Base-by-base conservation (phyloP, 208 protist genomes). In the Leishmania lainsoni region DNA sequence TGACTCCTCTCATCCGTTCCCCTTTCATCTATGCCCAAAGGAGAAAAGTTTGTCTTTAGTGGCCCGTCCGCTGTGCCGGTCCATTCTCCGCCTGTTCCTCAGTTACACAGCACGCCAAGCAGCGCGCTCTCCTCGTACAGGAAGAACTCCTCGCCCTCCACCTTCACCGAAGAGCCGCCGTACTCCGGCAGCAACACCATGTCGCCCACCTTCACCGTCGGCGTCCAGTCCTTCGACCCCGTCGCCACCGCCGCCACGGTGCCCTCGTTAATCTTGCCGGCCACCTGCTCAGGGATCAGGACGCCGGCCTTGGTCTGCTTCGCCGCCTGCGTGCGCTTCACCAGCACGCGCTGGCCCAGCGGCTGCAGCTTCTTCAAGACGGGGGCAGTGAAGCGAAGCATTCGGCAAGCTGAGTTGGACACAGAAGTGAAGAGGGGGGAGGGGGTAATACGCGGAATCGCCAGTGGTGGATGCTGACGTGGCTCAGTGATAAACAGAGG, bases 61-160 rank as follows among this genome's bases (percentile, higher is more conserved):
- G 42, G 1, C 69, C 26, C 39, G 48, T 35, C 45, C 16, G 45
- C 69, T 12, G 45, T 52, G 10, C 20, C 45, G 45, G 69, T n/a
- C 39, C 26, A 14, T 49, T 58, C 32, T 54, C 54, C 74, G 5
- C 35, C 56, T 35, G 52, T 29, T 22, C 29, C 65, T 90, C 92
- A 97, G 45, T 89, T 86, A 65, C 81, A 83, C 77, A 98, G 83
- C 74, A 98, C 92, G 79, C 95, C 95, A 45, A 98, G 93, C 73
- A 98, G 92, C 80, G 85, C 86, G 83, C 86, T 86, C 89, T 98
- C 94, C 69, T 97, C 90, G 88, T 97, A 97, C 84, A 97, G 92
- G 88, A 95, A 95, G 87, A 98, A 91, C 89, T 97, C 95, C 90
- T 97, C 94, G 48, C 94, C 94, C n/a, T 97, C 95, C 68, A 98